Evolutionary conservation across 495 filamentous ascomycete genomes (phyloP).

Genomic region (Xeromyces bisporus): DNA sequence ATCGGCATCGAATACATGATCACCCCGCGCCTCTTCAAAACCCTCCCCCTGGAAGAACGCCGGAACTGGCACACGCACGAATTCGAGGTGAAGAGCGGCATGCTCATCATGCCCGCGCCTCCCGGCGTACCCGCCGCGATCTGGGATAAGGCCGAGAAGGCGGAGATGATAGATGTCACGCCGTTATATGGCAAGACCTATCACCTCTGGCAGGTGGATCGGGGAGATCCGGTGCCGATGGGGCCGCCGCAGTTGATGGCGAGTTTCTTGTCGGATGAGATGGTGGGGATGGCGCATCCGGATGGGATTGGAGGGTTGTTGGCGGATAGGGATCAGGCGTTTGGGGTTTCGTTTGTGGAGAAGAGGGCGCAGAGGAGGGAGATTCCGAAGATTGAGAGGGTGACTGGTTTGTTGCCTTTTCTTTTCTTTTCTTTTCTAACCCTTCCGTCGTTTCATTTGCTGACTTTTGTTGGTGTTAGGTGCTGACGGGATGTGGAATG

Average conservation of each 20-base stretch:
- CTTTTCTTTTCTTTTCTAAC: no score
- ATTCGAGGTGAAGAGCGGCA: constrained; percentile 74
- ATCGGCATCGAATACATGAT: constrained; percentile 94
- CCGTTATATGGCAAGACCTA: constrained; percentile 77
- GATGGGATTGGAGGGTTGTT: constrained; percentile 41
- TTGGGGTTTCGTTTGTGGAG: constrained; percentile 38
- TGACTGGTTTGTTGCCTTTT: constrained; percentile 29
- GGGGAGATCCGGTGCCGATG: constrained; percentile 59
- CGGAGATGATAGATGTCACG: constrained; percentile 60
- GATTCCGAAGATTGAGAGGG: constrained; percentile 40
- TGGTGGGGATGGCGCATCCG: constrained; percentile 39
- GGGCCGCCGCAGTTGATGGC: constrained; percentile 65
- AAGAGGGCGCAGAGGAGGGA: constrained; percentile 48
- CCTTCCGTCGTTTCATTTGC: not conserved
- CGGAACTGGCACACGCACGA: constrained; percentile 68
- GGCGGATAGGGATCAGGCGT: constrained; percentile 46
- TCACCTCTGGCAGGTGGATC: constrained; percentile 76
- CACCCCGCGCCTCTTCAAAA: constrained; percentile 46
- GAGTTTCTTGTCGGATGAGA: constrained; percentile 44
- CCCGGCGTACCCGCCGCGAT: constrained; percentile 28
- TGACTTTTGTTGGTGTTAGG: constrained; percentile 12
- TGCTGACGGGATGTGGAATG: constrained; percentile 32
- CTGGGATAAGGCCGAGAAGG: constrained; percentile 64
- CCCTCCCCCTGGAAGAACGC: constrained; percentile 46
- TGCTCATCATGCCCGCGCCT: constrained; percentile 71